Base-by-base conservation (phyloP, 805 yeast species). In the Metschnikowia proteae region DNA sequence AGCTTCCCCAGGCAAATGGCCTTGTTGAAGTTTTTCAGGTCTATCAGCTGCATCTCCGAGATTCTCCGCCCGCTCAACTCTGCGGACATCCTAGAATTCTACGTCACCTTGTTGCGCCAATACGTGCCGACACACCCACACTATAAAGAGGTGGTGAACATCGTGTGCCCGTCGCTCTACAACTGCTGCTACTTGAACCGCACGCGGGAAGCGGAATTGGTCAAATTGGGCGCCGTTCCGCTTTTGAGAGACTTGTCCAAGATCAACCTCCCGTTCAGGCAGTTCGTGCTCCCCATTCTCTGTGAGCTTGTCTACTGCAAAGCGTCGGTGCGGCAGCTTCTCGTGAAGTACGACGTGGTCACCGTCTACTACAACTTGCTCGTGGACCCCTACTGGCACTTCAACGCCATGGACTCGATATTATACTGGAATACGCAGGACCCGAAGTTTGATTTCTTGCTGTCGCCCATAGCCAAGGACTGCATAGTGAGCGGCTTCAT, bases 351-450 rank as follows among this genome's bases (percentile, higher is more conserved):
- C 46, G 69, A 70, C 25, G 71, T 76, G 4, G 57, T 78, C 26
- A 57, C 63, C 3, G 66, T 66, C 1, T 73, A 79, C 49, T 63
- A 70, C 33, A 60, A 64, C 11, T 63, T 80, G 11, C 57, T 78
- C 3, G 54, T 69, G 7, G 83, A 81, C 55, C 75, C 80, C 0
- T 78, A 79, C 54, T 80, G 84, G 83, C 82, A 78, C 59, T 73
- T 76, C 17, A 78, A 75, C 57, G 79, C 83, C 2, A 66, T 78
- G 51, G 82, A 80, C 28, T 74, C 83, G 0, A 65, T 80, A 2
- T 40, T 74, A 7, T 61, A 57, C 53, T 76, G 74, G 81, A 61
- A 54, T 50, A 59, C 61, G 53, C 68, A 54, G 46, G 66, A 64
- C 43, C 60, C 62, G 4, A 54, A 48, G 6, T 62, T 44, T 37